Percentiles rank a stretch among this genome's conserved stretches.
These are phyloP conservation scores for Luffa aegyptiaca DNA, from an alignment of 306 rosid genomes.

Conservation along the genomic window DNA sequence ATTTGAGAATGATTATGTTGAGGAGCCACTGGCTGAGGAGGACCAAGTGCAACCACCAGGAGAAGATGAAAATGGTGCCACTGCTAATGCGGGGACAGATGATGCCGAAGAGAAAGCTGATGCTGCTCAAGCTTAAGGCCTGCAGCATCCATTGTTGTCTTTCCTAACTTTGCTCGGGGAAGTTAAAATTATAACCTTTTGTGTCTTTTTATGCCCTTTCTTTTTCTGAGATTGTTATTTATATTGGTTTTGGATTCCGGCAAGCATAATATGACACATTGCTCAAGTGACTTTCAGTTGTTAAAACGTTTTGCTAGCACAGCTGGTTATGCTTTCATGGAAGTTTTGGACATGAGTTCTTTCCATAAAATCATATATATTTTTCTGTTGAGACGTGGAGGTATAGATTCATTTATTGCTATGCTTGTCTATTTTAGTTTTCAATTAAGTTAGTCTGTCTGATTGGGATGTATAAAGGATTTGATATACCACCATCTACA, in stretches of 20 bases:
- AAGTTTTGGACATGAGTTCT: conserved; percentile 2
- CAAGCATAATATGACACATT: conserved; percentile 7
- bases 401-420: background rate
- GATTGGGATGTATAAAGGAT: background rate
- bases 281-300: background rate
- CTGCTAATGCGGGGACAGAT: conserved; percentile 23
- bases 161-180: background rate
- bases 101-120: conserved; percentile 44
- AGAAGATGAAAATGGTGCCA: conserved; percentile 51
- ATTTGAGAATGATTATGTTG: conserved; percentile 88
- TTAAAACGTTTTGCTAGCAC: background rate
- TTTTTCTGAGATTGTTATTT: background rate
- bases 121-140: conserved; percentile 26
- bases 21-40: conserved; percentile 90
- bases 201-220: background rate
- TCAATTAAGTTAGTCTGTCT: background rate
- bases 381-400: background rate
- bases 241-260: background rate
- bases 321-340: background rate
- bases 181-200: background rate
- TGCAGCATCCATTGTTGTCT: background rate
- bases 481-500: background rate
- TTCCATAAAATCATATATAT: background rate
- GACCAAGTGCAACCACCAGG: conserved; percentile 84
- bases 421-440: background rate